Base-by-base conservation (phyloP, 78 protist species). In the Dictyostelium intermedium region DNA sequence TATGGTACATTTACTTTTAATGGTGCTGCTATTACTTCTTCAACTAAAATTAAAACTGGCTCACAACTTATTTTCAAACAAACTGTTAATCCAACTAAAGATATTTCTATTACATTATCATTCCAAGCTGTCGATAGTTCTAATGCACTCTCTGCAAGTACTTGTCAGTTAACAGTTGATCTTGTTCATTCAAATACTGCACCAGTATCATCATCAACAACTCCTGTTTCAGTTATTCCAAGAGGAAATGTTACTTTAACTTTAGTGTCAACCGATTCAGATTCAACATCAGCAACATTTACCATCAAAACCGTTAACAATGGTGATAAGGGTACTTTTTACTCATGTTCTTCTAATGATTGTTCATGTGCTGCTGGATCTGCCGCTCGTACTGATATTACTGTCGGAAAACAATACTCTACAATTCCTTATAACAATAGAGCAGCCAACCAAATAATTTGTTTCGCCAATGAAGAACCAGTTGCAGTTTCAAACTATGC, bases 121-220 rank as follows among this genome's bases (percentile, higher is more conserved):
- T 18, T 60, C n/a, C 23, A 82, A 37, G 92, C 79, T 13, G 41
- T 63, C 37, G 92, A 86, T 77, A 63, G 85, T 61, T 20, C 16
- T 20, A 32, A 11, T 53, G 20, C 92, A 5, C 1, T 73, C 4
- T 50, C 83, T 2, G 5, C 25, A 66, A 27, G 35, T 37, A 14
- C 13, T 27, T 78, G 84, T 32, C 23, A 11, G 1, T 9, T 70
- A 2, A 23, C 94, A 5, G 30, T 80, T 25, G 30, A 3, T 0
- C 14, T 91, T n/a, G 10, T 7, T 13, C 66, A 60, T 56, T 9
- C 50, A n/a, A 83, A 91, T 27, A 34, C 41, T 80, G 41, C 81
- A 16, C 91, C 91, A 84, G 20, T 34, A 25, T 14, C 73, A 20
- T 8, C 79, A 3, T 11, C 50, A 3, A 3, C 66, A 0, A 39